Conservation (phyloP, 176 grass and related monocot species). For the Oryza longistaminata region DNA sequence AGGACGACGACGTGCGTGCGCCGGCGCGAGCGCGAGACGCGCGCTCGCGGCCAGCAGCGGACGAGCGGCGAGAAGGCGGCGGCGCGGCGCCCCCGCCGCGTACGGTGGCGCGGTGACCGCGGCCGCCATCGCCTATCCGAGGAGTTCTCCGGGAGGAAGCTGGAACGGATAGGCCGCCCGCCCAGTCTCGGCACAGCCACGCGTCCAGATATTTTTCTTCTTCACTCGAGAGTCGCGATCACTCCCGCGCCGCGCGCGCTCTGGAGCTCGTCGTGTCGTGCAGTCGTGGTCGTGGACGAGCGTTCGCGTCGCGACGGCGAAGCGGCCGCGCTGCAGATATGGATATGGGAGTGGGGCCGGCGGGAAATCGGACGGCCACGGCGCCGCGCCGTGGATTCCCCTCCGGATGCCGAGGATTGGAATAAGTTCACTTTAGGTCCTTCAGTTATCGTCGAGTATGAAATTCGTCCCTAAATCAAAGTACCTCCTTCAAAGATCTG, state of each 20-base stretch:
- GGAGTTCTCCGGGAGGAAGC: not conserved
- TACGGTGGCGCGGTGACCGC: slow-evolving; percentile 30
- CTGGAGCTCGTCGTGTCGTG: not conserved
- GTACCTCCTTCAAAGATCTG: too few species aligned
- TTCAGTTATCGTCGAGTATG: too few species aligned
- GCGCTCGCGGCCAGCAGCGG: not conserved
- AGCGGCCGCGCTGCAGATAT: too few species aligned
- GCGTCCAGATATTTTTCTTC: slow-evolving; percentile 31
- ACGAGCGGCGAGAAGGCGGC: not conserved
- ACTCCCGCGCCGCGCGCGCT: not conserved
- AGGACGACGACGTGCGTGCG: slow-evolving; percentile 22
- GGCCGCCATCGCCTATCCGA: slow-evolving; percentile 32
- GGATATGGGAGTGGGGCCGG: not conserved
- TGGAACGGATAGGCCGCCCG: slow-evolving; percentile 23
- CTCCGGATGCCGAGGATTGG: not conserved
- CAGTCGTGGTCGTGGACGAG: not conserved
- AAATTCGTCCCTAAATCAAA: too few species aligned
- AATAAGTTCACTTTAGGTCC: too few species aligned
- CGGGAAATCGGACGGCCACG: not conserved
- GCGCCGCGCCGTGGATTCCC: not conserved
- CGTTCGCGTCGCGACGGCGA: not conserved
- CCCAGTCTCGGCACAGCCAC: not conserved
- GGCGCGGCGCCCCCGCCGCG: not conserved
- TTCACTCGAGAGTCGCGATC: not conserved
- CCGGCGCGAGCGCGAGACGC: not conserved